Evolutionary conservation across 2,329 filamentous ascomycete species (phyloP), one percentile per base, ranked within the genome.

Genomic region (Stagonosporopsis tanaceti): DNA sequence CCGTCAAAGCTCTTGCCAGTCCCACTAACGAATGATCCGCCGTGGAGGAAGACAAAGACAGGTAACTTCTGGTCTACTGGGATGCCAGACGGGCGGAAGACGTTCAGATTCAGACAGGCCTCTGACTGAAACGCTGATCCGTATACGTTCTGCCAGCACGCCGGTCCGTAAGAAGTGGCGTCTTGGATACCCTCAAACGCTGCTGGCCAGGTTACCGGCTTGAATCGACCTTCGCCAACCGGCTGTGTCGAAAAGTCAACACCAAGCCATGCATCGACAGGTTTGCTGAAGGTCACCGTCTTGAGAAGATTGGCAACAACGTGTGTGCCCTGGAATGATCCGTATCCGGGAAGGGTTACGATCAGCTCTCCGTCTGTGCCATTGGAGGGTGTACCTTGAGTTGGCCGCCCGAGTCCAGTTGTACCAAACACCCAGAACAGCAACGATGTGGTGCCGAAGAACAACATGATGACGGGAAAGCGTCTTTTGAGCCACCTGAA

Each of bases 261-360:
- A 2, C 80, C 79, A 6, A 83, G 68, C 81, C 80, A 83, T 0
- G 81, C 80, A 59, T 83, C 78, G 1, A 82, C 76, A 0, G 74
- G 57, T 2, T 60, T 60, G 8, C 73, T 67, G 2, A 81, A 68
- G 0, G 60, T 57, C 24, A 66, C 60, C 20, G 73, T 76, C 38
- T 63, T 59, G 41, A 66, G 73, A 17, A 77, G 41, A 11, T 75
- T 78, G 38, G 66, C 66, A 17, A 77, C 68, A 37, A 80, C 52
- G 17, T 72, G 67, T 4, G 72, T 78, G 6, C 79, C 79, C 14
- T 69, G 62, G 59, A 81, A 81, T 0, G 61, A 70, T 40, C 78
- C 79, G 60, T 80, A 81, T 3, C 68, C 76, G 17, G 77, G 71
- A 7, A 81, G 69, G 4, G 45, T 67, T 24, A 74, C 65, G 20